phyloP scores from a whole-genome alignment of 1,284 basidiomycete genomes.

The Trichosporon faecale region DNA sequence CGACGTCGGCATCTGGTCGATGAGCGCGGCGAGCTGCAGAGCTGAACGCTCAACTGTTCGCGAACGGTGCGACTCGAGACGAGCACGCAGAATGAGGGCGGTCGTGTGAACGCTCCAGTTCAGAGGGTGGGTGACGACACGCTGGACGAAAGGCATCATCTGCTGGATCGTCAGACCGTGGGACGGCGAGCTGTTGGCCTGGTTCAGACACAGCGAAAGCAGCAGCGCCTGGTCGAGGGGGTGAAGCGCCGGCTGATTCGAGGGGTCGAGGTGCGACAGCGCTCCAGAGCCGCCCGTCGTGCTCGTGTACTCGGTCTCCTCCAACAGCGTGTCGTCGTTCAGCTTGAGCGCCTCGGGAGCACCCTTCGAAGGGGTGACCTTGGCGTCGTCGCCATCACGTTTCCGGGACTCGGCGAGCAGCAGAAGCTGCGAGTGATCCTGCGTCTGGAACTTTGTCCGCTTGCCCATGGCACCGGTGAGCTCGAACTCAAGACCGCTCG shows the following conservation, averaged over 20 bases:
- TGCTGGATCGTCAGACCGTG: constrained; percentile 85
- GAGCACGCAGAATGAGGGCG: constrained; percentile 82
- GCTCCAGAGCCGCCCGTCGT: constrained; percentile 35
- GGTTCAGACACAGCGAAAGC: constrained; percentile 80
- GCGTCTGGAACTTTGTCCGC: constrained; percentile 89
- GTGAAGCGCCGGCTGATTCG: constrained; percentile 77
- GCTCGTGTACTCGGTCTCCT: constrained; percentile 82
- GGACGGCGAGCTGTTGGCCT: constrained; percentile 78
- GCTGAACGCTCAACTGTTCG: constrained; percentile 85
- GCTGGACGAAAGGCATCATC: constrained; percentile 82
- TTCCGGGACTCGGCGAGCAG: constrained; percentile 80
- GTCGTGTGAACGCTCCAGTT: constrained; percentile 96
- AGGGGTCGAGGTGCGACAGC: constrained; percentile 68
- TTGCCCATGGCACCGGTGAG: constrained; percentile 91
- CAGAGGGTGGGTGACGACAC: constrained; percentile 77
- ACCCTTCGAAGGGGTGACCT: constrained; percentile 30
- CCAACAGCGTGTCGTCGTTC: constrained; percentile 95
- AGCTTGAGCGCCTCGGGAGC: constrained; percentile 76
- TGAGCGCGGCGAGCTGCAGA: constrained; percentile 84
- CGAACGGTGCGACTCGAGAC: constrained; percentile 78
- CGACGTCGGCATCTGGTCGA: constrained; percentile 89
- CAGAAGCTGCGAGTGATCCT: constrained; percentile 82
- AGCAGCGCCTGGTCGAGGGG: constrained; percentile 89
- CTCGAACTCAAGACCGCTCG: constrained; percentile 80
- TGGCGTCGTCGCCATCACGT: constrained; percentile 51